Evolutionary conservation across 116 monocot species (phyloP).

Genomic region (Papilionanthe hybrid): DNA sequence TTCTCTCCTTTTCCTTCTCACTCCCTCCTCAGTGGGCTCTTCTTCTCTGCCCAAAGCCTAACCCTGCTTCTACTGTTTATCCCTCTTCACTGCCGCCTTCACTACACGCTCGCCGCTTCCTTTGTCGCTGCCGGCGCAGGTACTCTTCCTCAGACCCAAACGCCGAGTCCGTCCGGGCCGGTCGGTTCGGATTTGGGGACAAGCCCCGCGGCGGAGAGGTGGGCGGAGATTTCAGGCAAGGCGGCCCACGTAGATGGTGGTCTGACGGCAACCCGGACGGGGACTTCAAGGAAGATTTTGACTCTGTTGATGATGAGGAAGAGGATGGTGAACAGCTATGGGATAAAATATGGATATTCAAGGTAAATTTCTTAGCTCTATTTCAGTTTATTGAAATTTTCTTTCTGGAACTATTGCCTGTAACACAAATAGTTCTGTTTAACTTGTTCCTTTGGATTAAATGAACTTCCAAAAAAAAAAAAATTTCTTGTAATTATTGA

Average conservation of each 20-base stretch:
- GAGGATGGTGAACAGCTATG: conserved; percentile 28
- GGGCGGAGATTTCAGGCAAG: conserved; percentile 5
- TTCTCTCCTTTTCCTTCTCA: conserved; percentile 1
- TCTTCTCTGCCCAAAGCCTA: conserved; percentile 1
- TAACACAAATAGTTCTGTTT: no score
- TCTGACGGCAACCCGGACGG: conserved; percentile 28
- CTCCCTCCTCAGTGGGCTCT: background rate
- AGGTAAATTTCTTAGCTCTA: conserved; percentile 28
- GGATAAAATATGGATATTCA: conserved; percentile 75
- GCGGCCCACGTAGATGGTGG: conserved; percentile 60
- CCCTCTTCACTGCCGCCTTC: background rate
- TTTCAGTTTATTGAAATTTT: background rate
- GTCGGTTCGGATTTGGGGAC: conserved; percentile 36
- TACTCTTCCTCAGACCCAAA: conserved; percentile 39
- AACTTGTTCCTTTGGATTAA: no score
- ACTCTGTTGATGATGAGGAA: conserved; percentile 15
- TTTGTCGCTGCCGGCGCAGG: conserved; percentile 17
- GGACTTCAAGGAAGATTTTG: conserved; percentile 35
- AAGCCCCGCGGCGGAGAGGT: background rate
- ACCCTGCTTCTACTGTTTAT: background rate
- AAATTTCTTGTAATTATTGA: no score
- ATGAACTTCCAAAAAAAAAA: no score
- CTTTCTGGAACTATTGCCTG: no score
- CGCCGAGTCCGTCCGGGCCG: conserved; percentile 49
- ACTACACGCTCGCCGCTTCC: conserved; percentile 11